These are phyloP conservation scores for Coriaria nepalensis DNA, from an alignment of 306 rosid species.

Conservation along the genomic window DNA sequence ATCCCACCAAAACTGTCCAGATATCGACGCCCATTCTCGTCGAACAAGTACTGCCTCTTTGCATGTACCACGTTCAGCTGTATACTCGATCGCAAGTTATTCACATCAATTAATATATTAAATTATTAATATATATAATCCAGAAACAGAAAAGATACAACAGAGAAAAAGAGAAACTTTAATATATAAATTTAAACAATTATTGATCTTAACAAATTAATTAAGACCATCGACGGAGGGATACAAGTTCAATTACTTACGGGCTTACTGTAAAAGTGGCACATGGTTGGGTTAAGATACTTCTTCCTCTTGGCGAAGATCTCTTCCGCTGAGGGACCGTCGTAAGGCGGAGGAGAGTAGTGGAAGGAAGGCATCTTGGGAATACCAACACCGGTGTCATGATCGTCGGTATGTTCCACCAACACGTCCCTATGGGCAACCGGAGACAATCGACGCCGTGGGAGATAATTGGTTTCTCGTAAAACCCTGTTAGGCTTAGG, in stretches of 20 bases:
- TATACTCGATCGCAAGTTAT: too few species aligned
- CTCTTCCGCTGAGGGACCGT: conserved; percentile 57
- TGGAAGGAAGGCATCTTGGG: conserved; percentile 56
- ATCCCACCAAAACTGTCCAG: conserved; percentile 90
- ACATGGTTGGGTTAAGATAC: conserved; percentile 71
- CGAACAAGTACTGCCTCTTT: conserved; percentile 68
- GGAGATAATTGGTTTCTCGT: conserved; percentile 3
- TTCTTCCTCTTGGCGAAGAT: conserved; percentile 59
- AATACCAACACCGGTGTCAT: neutral
- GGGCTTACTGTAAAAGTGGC: conserved; percentile 46
- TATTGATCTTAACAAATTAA: too few species aligned
- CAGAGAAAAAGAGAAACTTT: too few species aligned
- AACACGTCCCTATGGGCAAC: conserved; percentile 17
- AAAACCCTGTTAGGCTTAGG: conserved; percentile 21
- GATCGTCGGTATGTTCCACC: conserved; percentile 1
- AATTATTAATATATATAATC: too few species aligned
- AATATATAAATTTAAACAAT: too few species aligned
- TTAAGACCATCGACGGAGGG: too few species aligned
- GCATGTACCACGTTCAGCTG: conserved; percentile 81
- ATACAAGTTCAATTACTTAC: too few species aligned
- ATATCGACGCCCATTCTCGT: conserved; percentile 78
- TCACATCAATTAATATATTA: too few species aligned
- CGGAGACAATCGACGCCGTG: conserved; percentile 25
- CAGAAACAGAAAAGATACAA: too few species aligned
- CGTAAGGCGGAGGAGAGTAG: conserved; percentile 53